Evolutionary conservation across 2,329 filamentous ascomycete species (phyloP).

Genomic region (Corinectria fuckeliana): DNA sequence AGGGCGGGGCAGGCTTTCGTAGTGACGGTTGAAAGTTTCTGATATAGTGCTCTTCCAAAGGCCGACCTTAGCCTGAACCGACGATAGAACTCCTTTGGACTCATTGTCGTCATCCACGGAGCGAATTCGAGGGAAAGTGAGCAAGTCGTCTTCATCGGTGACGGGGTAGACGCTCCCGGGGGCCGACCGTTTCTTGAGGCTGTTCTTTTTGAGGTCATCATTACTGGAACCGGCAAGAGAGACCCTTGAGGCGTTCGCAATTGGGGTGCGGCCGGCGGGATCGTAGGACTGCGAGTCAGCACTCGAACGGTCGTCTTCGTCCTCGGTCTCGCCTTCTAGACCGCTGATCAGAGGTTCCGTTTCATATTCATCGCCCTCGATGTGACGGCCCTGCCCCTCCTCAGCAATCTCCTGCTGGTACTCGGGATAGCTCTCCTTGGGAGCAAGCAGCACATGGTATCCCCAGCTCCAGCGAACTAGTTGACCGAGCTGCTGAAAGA

Average conservation of each 20-base stretch:
- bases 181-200: slow-evolving; percentile 34
- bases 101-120: slow-evolving; percentile 49
- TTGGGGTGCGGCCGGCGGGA: slow-evolving; percentile 62
- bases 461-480: slow-evolving; percentile 98
- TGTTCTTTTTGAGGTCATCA: slow-evolving; percentile 49
- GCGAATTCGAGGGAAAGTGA: slow-evolving; percentile 66
- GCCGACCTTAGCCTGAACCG: slow-evolving; percentile 39
- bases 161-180: slow-evolving; percentile 33
- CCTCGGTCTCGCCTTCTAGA: slow-evolving; percentile 47
- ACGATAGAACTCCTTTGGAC: slow-evolving; percentile 47
- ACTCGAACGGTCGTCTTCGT: slow-evolving; percentile 45
- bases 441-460: slow-evolving; percentile 91
- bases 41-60: slow-evolving; percentile 32
- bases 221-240: slow-evolving; percentile 59
- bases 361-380: slow-evolving; percentile 53
- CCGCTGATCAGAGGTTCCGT: slow-evolving; percentile 50
- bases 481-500: slow-evolving; percentile 97
- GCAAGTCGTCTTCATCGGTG: slow-evolving; percentile 57
- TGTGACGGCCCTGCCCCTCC: slow-evolving; percentile 65
- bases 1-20: slow-evolving; percentile 49
- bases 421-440: slow-evolving; percentile 74
- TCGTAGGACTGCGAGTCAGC: slow-evolving; percentile 57
- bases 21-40: slow-evolving; percentile 37
- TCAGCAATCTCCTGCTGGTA: slow-evolving; percentile 62
- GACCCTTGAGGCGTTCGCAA: slow-evolving; percentile 56